Evolutionary conservation across 441 rosid genomes (phyloP).

Genomic region (Populus hybrid): DNA sequence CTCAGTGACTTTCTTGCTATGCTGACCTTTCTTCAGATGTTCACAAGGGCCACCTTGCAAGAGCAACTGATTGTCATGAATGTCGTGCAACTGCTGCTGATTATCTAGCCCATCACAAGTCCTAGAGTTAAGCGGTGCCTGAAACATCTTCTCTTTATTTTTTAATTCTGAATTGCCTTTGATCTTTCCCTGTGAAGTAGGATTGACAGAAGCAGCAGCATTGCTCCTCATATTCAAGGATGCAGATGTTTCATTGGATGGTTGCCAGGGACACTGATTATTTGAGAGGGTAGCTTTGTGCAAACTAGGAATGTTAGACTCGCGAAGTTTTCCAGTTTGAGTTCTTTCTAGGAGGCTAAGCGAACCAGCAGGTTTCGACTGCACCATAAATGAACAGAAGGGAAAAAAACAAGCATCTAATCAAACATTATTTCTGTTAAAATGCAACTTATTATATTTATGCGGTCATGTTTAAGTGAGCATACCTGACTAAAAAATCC

Average conservation of each 20-base stretch:
- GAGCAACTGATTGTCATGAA: slow-evolving; percentile 23
- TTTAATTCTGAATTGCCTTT: slow-evolving; percentile 23
- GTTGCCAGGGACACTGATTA: slow-evolving; percentile 15
- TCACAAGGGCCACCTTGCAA: slow-evolving; percentile 18
- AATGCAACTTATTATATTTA: background rate
- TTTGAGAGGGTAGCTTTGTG: slow-evolving; percentile 27
- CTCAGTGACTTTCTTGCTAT: slow-evolving; percentile 10
- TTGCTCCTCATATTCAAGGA: slow-evolving; percentile 23
- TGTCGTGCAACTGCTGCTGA: slow-evolving; percentile 27
- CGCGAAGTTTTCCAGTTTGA: slow-evolving; percentile 28
- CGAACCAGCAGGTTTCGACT: slow-evolving; percentile 54
- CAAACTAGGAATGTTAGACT: slow-evolving; percentile 33
- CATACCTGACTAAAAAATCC: slow-evolving; percentile 79
- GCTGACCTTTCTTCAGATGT: slow-evolving; percentile 24
- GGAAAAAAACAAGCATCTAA: background rate
- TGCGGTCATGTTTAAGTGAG: slow-evolving; percentile 8
- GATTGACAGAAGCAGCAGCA: slow-evolving; percentile 24
- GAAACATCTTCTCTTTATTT: slow-evolving; percentile 23
- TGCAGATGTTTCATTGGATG: slow-evolving; percentile 12
- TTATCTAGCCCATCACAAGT: slow-evolving; percentile 24
- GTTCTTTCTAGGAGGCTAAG: slow-evolving; percentile 31
- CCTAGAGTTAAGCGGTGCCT: slow-evolving; percentile 19
- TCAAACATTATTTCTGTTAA: background rate
- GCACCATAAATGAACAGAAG: slow-evolving; percentile 33
- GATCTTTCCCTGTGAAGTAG: slow-evolving; percentile 31